Conservation (phyloP, 257 asterid species). For the Verbena officinalis region DNA sequence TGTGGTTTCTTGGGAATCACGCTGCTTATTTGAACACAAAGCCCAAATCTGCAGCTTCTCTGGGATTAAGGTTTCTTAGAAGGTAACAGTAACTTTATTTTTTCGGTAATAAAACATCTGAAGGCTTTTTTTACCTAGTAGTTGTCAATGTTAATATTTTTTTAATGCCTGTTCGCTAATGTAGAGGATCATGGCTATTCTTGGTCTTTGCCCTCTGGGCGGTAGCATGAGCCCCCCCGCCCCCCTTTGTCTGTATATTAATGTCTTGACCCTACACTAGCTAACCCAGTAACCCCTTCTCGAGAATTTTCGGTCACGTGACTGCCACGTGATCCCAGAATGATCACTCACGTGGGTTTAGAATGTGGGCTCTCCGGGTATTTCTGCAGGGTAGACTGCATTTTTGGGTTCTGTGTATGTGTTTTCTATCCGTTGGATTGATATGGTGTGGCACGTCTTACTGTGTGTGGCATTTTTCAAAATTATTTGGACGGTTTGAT, state of each 20-base stretch:
- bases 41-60: conserved; percentile 29
- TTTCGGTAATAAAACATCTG: conserved; percentile 4
- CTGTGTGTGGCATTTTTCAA: conserved; percentile 8
- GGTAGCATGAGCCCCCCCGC: conserved; percentile 15
- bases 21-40: background rate
- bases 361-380: conserved; percentile 26
- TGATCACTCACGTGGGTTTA: conserved; percentile 37
- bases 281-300: background rate
- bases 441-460: conserved; percentile 6
- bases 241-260: conserved; percentile 3
- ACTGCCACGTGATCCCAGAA: conserved; percentile 30
- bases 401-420: conserved; percentile 16
- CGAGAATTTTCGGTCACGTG: conserved; percentile 38
- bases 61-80: conserved; percentile 17
- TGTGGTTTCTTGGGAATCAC: conserved; percentile 29
- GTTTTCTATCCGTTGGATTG: conserved; percentile 44
- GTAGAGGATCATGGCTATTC: conserved; percentile 7
- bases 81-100: conserved; percentile 40
- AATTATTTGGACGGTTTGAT: conserved; percentile 23
- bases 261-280: background rate
- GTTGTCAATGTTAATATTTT: conserved; percentile 13
- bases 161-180: background rate
- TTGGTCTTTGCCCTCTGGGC: conserved; percentile 15
- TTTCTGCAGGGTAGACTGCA: conserved; percentile 8
- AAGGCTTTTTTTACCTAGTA: conserved; percentile 8